These are phyloP conservation scores for Penicillium sp. DNA, from an alignment of 2,329 filamentous ascomycete genomes.

Conservation along the genomic window DNA sequence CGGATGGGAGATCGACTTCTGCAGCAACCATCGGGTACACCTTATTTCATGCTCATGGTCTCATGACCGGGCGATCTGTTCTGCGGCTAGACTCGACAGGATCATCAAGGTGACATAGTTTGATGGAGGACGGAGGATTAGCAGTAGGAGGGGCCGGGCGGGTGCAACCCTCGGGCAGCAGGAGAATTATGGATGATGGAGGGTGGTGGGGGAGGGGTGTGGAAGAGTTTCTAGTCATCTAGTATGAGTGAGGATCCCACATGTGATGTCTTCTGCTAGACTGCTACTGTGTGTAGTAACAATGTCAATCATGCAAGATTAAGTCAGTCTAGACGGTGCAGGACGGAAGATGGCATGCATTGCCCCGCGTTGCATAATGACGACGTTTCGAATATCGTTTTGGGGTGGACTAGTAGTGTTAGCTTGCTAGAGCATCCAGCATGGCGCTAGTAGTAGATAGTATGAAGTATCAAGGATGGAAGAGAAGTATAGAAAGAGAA, in stretches of 20 bases:
- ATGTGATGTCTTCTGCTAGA: not conserved
- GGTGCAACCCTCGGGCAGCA: constrained; percentile 22
- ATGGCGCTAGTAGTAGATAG: not conserved
- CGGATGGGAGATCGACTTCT: constrained; percentile 27
- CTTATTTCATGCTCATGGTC: constrained; percentile 25
- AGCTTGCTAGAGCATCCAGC: not conserved
- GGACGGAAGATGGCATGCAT: constrained; percentile 4
- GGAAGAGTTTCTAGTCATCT: not conserved
- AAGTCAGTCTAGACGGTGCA: constrained; percentile 3
- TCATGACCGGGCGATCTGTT: constrained; percentile 26
- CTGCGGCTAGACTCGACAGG: not conserved
- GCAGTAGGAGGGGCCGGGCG: not conserved
- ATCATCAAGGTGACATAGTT: not conserved
- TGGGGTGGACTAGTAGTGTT: not conserved
- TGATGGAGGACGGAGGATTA: not conserved
- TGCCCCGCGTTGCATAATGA: constrained; percentile 7
- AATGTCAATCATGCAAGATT: not conserved
- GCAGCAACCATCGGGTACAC: constrained; percentile 19
- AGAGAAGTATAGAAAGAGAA: not conserved
- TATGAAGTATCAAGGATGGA: not conserved
- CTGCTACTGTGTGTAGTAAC: not conserved
- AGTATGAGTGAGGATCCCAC: not conserved
- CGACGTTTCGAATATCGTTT: not conserved
- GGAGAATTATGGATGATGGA: not conserved
- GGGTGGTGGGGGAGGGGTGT: not conserved